Conservation (phyloP, 2,329 filamentous ascomycete species). For the Basipetospora sp. region DNA sequence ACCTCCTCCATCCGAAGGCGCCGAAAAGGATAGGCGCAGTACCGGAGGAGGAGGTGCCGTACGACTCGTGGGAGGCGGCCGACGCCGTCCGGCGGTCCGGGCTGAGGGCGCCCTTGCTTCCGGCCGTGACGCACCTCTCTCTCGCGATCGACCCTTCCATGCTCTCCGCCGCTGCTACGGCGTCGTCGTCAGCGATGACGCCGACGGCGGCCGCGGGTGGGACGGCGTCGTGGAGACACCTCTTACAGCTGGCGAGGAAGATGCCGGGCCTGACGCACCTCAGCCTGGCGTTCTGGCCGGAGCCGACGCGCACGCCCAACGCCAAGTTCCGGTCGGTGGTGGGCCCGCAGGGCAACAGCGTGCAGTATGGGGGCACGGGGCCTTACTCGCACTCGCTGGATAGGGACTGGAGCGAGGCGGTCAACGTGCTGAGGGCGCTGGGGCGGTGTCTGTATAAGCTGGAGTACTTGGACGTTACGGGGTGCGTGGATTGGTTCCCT, state of each 20-base stretch:
- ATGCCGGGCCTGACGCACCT: constrained; percentile 43
- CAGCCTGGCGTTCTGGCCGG: constrained; percentile 47
- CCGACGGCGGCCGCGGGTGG: background rate
- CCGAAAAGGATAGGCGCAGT: background rate
- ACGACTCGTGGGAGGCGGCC: constrained; percentile 40
- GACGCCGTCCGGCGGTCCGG: constrained; percentile 10
- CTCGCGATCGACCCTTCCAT: constrained; percentile 33
- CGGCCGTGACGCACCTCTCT: constrained; percentile 46
- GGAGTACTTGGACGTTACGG: constrained; percentile 47
- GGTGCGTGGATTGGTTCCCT: constrained; percentile 40
- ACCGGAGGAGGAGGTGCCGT: constrained; percentile 7
- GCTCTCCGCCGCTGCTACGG: constrained; percentile 7
- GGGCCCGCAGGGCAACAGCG: constrained; percentile 25
- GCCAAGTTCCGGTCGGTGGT: constrained; percentile 33
- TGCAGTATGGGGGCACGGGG: constrained; percentile 41
- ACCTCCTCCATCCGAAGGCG: constrained; percentile 2
- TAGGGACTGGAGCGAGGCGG: constrained; percentile 44
- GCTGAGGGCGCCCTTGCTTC: constrained; percentile 29
- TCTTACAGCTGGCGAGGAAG: constrained; percentile 38
- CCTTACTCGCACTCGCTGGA: constrained; percentile 44
- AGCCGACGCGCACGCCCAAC: constrained; percentile 41
- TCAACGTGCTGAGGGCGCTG: constrained; percentile 38
- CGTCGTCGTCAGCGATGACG: background rate
- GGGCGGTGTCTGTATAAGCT: constrained; percentile 41
- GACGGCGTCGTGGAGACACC: constrained; percentile 42